Evolutionary conservation across 257 asterid genomes (phyloP).

Genomic region (Fraxinus quadrangulata): DNA sequence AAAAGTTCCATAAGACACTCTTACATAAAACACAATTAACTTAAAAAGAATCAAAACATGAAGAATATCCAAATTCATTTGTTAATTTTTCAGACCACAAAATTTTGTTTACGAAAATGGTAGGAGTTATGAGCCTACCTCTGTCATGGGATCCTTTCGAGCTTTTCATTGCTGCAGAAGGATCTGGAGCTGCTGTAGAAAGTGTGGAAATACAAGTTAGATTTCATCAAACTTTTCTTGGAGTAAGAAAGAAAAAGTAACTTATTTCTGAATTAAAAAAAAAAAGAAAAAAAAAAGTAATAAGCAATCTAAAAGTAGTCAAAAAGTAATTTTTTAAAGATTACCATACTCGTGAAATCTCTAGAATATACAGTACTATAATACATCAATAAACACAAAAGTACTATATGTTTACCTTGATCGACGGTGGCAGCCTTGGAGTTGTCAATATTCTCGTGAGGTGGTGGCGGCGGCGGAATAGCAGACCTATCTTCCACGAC

Average conservation of each 20-base stretch:
- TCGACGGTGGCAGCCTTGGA: slow-evolving; percentile 34
- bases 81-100: neutral
- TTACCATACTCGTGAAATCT: neutral
- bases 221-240: neutral
- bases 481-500: slow-evolving; percentile 45
- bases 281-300: neutral
- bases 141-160: slow-evolving; percentile 70
- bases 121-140: slow-evolving; percentile 43
- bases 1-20: no score
- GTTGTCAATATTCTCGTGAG: slow-evolving; percentile 32
- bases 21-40: no score
- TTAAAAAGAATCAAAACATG: no score
- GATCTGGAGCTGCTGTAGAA: slow-evolving; percentile 48
- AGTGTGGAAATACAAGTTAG: neutral
- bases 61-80: neutral
- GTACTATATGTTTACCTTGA: slow-evolving; percentile 15
- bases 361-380: neutral
- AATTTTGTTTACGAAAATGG: neutral
- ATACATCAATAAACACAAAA: neutral
- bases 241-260: neutral
- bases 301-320: neutral
- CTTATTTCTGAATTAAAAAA: neutral
- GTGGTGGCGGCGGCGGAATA: slow-evolving; percentile 33
- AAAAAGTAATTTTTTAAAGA: neutral
- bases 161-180: slow-evolving; percentile 37